These are phyloP conservation scores for Coniochaeta sp. DNA, from an alignment of 2,329 filamentous ascomycete genomes.

Conservation along the genomic window DNA sequence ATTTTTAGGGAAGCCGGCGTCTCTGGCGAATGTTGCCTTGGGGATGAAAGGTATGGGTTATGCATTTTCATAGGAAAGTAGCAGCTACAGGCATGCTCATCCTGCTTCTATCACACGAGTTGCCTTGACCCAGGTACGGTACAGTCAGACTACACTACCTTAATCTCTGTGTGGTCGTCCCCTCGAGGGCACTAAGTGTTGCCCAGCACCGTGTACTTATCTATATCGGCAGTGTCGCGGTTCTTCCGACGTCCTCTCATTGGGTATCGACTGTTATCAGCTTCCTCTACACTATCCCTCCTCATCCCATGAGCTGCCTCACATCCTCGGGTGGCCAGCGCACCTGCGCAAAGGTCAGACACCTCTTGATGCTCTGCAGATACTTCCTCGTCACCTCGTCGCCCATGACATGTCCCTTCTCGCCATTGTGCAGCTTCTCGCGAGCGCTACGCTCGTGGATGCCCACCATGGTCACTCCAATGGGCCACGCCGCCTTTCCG, in stretches of 20 bases:
- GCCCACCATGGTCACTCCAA: slow-evolving; percentile 99
- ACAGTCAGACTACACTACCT: background rate
- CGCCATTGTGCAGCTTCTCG: slow-evolving; percentile 86
- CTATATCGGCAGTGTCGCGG: background rate
- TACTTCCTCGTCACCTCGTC: slow-evolving; percentile 95
- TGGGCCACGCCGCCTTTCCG: slow-evolving; percentile 95
- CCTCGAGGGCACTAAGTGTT: background rate
- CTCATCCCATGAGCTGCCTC: slow-evolving; percentile 85
- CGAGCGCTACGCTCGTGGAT: slow-evolving; percentile 95
- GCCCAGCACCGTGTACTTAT: background rate
- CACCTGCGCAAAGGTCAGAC: slow-evolving; percentile 91
- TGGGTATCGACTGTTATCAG: background rate
- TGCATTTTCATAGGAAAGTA: background rate
- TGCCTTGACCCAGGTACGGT: background rate
- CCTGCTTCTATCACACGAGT: background rate
- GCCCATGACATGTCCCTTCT: slow-evolving; percentile 91
- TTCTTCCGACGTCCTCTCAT: background rate
- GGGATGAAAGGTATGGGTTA: background rate
- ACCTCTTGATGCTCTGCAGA: slow-evolving; percentile 94
- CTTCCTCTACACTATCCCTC: background rate
- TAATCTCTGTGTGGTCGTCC: too few species aligned
- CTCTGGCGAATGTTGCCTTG: background rate
- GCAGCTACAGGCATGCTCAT: background rate
- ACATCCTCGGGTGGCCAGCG: slow-evolving; percentile 92
- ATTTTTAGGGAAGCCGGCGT: background rate